Base-by-base conservation (phyloP, 2,329 filamentous ascomycete species). In the Diaporthe batatas region DNA sequence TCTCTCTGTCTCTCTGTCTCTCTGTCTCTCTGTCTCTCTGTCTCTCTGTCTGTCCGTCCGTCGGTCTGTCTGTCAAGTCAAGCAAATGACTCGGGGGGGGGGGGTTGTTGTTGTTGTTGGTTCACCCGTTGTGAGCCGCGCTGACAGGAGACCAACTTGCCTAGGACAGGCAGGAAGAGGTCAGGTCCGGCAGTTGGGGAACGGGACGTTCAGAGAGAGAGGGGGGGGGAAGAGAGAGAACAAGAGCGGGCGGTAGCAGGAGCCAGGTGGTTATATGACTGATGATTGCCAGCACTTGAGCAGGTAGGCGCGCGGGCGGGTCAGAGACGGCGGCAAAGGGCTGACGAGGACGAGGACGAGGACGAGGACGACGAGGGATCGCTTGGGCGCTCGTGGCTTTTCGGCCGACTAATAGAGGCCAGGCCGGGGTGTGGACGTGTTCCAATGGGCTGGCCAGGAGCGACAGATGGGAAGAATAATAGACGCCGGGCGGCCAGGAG, bases 51-150 rank as follows among this genome's bases (percentile, higher is more conserved):
- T n/a, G n/a, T n/a, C n/a, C n/a, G n/a, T n/a, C n/a, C n/a, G n/a
- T n/a, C n/a, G n/a, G n/a, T n/a, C n/a, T n/a, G 53, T 42, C 49
- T 71, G 77, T 81, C 81, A 79, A 85, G 82, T 80, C 84, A 85
- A 86, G 80, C 74, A 77, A 85, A 85, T 84, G 83, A 85, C 84
- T 84, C 77, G 75, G 77, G 78, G 77, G n/a, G n/a, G n/a, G n/a
- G n/a, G n/a, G n/a, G n/a, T n/a, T n/a, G n/a, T n/a, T n/a, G n/a
- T n/a, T n/a, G n/a, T n/a, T n/a, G n/a, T n/a, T n/a, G 74, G 74
- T 74, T 77, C 75, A 76, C 75, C 75, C 74, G 72, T 77, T 36
- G 34, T 79, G 80, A 81, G 79, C 77, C 81, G 80, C 80, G 79
- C 80, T 81, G 80, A 81, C 80, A 80, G 79, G 81, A 73, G 54